Base-by-base conservation (phyloP, 106 monocot species). In the Dendrobium huoshanense region DNA sequence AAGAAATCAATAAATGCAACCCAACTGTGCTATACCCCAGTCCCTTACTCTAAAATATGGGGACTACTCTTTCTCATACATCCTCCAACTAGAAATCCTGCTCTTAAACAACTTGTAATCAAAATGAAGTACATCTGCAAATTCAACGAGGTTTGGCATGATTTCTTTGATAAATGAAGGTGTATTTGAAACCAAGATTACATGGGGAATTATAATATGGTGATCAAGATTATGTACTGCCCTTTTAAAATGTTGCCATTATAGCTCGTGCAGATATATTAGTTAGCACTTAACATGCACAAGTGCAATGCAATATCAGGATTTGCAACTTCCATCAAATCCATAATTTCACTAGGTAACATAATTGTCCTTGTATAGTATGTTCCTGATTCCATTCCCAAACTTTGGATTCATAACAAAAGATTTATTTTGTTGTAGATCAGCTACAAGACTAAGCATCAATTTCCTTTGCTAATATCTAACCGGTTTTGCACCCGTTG, bases 401-500 rank as follows among this genome's bases (percentile, higher is more conserved):
- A 99, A 99, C 55, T 87, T 92, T 31, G 87, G 85, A 75, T 99
- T 92, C 75, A 99, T 75, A 78, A 76, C 77, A 79, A 99, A 73
- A 42, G 88, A 16, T 55, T 91, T 92, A 59, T 90, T 92, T 77
- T 95, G 88, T 77, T 95, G 95, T 61, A 86, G 88, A 87, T 95
- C 91, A 20, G 83, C 77, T 22, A 95, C 93, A 64, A 99, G 91
- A 78, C 79, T 90, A 17, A 99, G 92, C 93, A 99, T 99, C 84
- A 95, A 54, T 67, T 99, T 99, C 68, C 93, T 95, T 37, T 61
- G 88, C 91, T 86, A 99, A 80, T 31, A 95, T 55, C 80, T 99
- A 91, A 29, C 98, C 95, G 19, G 98, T 91, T 76, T 99, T 93
- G 95, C 93, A 99, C 77, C 98, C 85, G 70, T 99, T 99, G 81